Evolutionary conservation across 768 basidiomycete genomes (phyloP).

Genomic region (Sporobolomyces pararoseus): DNA sequence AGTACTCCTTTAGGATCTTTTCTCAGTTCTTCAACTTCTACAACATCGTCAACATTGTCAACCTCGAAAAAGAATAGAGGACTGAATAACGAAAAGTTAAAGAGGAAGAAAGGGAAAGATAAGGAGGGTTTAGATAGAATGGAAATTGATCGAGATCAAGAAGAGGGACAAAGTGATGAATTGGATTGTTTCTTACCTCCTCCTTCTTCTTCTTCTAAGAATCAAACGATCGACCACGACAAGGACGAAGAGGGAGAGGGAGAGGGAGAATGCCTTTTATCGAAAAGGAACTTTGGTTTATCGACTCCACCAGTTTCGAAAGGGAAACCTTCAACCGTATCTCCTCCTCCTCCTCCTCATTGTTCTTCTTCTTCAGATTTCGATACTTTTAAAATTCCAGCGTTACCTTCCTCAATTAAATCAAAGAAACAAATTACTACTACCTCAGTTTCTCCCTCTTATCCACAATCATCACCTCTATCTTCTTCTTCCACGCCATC

Average conservation of each 20-base stretch:
- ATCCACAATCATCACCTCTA: background rate
- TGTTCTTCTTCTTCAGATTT: too few species aligned
- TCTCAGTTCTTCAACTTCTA: background rate
- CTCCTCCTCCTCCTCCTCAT: background rate
- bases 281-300: background rate
- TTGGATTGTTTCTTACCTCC: too few species aligned
- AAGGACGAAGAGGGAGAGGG: background rate
- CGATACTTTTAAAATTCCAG: background rate
- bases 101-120: background rate
- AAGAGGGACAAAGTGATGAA: too few species aligned
- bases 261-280: too few species aligned
- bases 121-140: background rate
- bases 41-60: background rate
- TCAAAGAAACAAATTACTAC: background rate
- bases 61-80: background rate
- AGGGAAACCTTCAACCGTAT: background rate
- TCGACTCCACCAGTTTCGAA: conserved; percentile 7
- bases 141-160: too few species aligned
- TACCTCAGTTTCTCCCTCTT: background rate
- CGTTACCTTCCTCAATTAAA: background rate
- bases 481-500: background rate
- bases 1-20: background rate
- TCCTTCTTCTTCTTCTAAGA: background rate
- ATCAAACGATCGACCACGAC: background rate
- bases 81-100: background rate